Evolutionary conservation across 192 early-diverging fungal genomes (phyloP), one percentile per base, ranked within the genome.

Genomic region (Dimargaris verticillata): DNA sequence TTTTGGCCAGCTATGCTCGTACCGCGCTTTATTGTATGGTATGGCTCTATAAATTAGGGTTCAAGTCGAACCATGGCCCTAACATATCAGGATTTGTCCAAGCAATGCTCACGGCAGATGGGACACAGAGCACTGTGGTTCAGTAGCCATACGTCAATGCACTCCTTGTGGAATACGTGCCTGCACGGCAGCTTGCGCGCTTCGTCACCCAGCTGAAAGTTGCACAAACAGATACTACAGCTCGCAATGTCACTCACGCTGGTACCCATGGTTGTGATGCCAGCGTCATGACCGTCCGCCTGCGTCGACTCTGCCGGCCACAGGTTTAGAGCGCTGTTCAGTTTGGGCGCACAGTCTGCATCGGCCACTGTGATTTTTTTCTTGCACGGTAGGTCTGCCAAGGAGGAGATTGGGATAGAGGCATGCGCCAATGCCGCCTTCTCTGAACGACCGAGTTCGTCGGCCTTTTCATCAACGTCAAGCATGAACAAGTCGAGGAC

Each of bases 91-190:
- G 2, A 7, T 7, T 2, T 38, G 18, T 18, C 49, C 49, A 51
- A n/a, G 20, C 22, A 20, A 51, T 51, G 49, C 26, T 51, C 26
- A 20, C 26, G 20, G 26, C 49, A 51, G 26, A 51, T 51, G 1
- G 49, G 49, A 26, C 49, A 51, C 14, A 25, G 49, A 9, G 22
- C 49, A 51, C 49, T 25, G 11, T 25, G 20, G 13, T 26, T 10
- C 9, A 51, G 49, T 18, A 51, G 26, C 49, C 49, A 51, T 11
- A 25, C 20, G 3, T 51, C 49, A 1, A 51, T 26, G 18, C 49
- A 51, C 6, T 26, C 49, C 49, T 51, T 51, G 49, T 51, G 49
- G 18, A 51, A 51, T 11, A 51, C 49, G 49, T 51, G 49, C 9
- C 49, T 20, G 18, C 49, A 51, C 26, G 9, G 49, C 26, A 51